Conservation (phyloP, 164 flowering plant species). For the Berberis thunbergii region DNA sequence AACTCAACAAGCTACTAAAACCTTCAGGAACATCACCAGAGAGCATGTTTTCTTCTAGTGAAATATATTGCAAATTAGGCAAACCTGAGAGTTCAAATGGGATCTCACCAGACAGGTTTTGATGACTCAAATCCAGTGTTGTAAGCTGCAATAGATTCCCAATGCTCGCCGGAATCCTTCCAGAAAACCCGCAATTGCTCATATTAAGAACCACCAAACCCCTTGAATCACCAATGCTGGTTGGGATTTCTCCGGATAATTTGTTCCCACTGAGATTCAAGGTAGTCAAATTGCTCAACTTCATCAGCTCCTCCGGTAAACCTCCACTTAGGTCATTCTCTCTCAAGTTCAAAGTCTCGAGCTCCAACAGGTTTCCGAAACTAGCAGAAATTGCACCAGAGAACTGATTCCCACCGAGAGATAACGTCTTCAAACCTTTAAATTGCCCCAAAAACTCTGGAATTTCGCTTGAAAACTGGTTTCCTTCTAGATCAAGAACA, state of each 20-base stretch:
- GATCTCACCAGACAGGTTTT: conserved; percentile 46
- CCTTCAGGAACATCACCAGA: conserved; percentile 63
- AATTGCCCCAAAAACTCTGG: conserved; percentile 34
- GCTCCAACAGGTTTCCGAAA: conserved; percentile 23
- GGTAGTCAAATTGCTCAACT: conserved; percentile 35
- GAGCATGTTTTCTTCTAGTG: conserved; percentile 44
- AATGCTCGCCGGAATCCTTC: conserved; percentile 41
- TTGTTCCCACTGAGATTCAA: conserved; percentile 45
- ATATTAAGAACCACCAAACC: conserved; percentile 39
- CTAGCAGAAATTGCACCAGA: conserved; percentile 39
- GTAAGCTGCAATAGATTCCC: conserved; percentile 42
- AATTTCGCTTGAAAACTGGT: conserved; percentile 44
- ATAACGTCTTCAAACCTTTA: conserved; percentile 29
- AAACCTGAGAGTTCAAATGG: conserved; percentile 63
- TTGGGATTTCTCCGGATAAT: conserved; percentile 35
- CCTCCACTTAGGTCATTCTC: conserved; percentile 40
- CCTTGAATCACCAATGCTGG: conserved; percentile 30
- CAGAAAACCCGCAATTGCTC: conserved; percentile 52
- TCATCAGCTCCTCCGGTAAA: conserved; percentile 37
- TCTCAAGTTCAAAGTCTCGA: conserved; percentile 43
- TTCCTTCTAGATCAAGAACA: conserved; percentile 51
- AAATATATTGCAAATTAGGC: conserved; percentile 50
- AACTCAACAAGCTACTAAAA: conserved; percentile 51
- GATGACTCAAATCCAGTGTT: conserved; percentile 57
- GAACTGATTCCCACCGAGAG: conserved; percentile 50